These are phyloP conservation scores for Coemansia sp. DNA, from an alignment of 192 early-diverging fungal species.

Conservation along the genomic window DNA sequence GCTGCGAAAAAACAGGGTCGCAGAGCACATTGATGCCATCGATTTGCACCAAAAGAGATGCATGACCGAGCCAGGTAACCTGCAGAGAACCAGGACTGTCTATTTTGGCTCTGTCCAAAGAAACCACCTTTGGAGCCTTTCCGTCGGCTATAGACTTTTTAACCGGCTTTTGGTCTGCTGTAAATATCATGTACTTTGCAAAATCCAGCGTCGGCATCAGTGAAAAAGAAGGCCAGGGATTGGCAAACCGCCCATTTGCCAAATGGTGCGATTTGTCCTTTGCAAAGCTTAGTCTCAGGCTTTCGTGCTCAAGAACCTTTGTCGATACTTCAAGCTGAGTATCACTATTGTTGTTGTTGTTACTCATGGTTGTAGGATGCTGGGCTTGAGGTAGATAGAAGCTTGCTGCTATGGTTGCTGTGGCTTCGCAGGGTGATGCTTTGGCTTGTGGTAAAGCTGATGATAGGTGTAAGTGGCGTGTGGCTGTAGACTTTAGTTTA, in stretches of 20 bases:
- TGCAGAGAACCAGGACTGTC: slow-evolving; percentile 27
- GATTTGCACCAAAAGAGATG: slow-evolving; percentile 65
- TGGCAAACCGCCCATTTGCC: slow-evolving; percentile 58
- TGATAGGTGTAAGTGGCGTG: neutral
- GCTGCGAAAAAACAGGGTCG: slow-evolving; percentile 72
- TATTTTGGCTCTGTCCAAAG: slow-evolving; percentile 24
- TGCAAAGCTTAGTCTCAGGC: slow-evolving; percentile 11
- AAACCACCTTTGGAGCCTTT: slow-evolving; percentile 22
- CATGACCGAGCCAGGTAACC: slow-evolving; percentile 64
- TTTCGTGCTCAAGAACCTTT: slow-evolving; percentile 6
- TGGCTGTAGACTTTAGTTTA: neutral
- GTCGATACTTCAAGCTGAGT: neutral
- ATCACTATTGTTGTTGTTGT: neutral
- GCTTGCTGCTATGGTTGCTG: neutral
- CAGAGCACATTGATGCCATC: slow-evolving; percentile 69
- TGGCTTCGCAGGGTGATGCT: neutral
- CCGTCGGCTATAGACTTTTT: slow-evolving; percentile 30
- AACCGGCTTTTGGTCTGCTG: slow-evolving; percentile 15
- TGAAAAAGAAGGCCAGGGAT: slow-evolving; percentile 62
- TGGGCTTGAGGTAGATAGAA: neutral
- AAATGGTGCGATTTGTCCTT: slow-evolving; percentile 50
- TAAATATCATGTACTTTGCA: slow-evolving; percentile 13
- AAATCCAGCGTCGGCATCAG: slow-evolving; percentile 2
- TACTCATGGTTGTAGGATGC: neutral
- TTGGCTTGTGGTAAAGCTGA: neutral